Percentiles rank a stretch among this genome's conserved stretches.
Conservation (phyloP, 1,139 yeast species). For the Yamadazyma triangularis region DNA sequence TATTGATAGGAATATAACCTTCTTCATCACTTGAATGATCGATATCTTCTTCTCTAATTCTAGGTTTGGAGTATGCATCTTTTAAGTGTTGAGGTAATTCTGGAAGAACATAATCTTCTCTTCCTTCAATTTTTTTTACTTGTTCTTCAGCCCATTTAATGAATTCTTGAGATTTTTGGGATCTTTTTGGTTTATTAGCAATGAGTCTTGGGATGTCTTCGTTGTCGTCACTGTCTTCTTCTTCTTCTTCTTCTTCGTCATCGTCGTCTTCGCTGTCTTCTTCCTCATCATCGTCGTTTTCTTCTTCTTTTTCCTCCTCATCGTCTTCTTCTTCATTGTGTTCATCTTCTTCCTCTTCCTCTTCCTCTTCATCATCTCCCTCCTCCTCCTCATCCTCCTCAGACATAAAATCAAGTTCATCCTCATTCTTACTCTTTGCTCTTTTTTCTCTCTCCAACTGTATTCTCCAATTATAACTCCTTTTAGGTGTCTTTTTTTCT, state of each 20-base stretch:
- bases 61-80: slow-evolving; percentile 35
- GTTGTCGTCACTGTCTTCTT: slow-evolving; percentile 17
- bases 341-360: slow-evolving; percentile 17
- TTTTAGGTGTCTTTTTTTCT: slow-evolving; percentile 24
- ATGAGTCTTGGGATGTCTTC: slow-evolving; percentile 28
- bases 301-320: slow-evolving; percentile 13
- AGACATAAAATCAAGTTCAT: slow-evolving; percentile 35
- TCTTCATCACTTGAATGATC: slow-evolving; percentile 59
- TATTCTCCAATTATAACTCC: slow-evolving; percentile 45
- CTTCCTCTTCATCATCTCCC: slow-evolving; percentile 17
- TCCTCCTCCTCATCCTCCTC: slow-evolving; percentile 20
- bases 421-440: slow-evolving; percentile 26
- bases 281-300: slow-evolving; percentile 21
- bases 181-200: slow-evolving; percentile 38
- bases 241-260: slow-evolving; percentile 13
- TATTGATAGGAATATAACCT: slow-evolving; percentile 53
- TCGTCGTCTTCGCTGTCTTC: slow-evolving; percentile 17
- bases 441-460: slow-evolving; percentile 36
- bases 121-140: slow-evolving; percentile 55
- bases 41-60: slow-evolving; percentile 56
- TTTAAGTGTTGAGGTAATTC: slow-evolving; percentile 48
- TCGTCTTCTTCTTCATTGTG: slow-evolving; percentile 14
- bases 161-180: slow-evolving; percentile 41
- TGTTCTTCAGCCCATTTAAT: slow-evolving; percentile 61
- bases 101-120: slow-evolving; percentile 46